Evolutionary conservation across 805 yeast genomes (phyloP).

Genomic region (Saccharomycopsis sp.): DNA sequence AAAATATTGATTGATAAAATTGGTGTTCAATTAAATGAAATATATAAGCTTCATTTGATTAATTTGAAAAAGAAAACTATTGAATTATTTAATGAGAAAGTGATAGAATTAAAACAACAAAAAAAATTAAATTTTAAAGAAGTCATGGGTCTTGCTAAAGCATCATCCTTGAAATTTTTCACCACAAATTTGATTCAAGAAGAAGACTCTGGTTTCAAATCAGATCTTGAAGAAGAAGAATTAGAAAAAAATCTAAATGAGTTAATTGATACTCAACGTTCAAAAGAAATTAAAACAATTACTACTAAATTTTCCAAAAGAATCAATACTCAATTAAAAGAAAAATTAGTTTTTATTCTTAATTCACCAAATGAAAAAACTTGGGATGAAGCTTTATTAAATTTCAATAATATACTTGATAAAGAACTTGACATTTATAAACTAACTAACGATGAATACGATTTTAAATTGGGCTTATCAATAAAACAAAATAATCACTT

Average conservation of each 20-base stretch:
- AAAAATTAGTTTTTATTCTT: conserved; percentile 38
- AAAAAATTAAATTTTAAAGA: conserved; percentile 6
- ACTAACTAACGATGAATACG: conserved; percentile 25
- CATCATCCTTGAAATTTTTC: conserved; percentile 5
- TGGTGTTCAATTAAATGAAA: conserved; percentile 32
- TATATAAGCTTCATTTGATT: conserved; percentile 34
- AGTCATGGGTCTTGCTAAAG: neutral
- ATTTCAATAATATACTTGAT: conserved; percentile 31
- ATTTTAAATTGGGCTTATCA: conserved; percentile 57
- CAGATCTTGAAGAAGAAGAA: conserved; percentile 17
- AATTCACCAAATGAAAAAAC: conserved; percentile 37
- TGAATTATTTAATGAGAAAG: conserved; percentile 21
- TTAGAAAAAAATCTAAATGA: conserved; percentile 25
- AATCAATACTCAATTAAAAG: conserved; percentile 36
- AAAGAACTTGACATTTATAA: conserved; percentile 25
- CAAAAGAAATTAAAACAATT: conserved; percentile 33
- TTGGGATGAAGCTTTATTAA: conserved; percentile 50
- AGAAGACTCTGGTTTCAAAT: conserved; percentile 3
- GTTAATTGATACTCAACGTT: conserved; percentile 25
- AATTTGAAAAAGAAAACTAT: conserved; percentile 28
- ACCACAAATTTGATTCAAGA: conserved; percentile 23
- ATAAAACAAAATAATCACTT: conserved; percentile 32
- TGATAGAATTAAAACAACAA: conserved; percentile 19
- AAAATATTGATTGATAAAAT: conserved; percentile 37
- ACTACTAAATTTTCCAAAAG: conserved; percentile 36